Base-by-base conservation (phyloP, 139 green algal genomes). In the Micractinium conductrix region DNA sequence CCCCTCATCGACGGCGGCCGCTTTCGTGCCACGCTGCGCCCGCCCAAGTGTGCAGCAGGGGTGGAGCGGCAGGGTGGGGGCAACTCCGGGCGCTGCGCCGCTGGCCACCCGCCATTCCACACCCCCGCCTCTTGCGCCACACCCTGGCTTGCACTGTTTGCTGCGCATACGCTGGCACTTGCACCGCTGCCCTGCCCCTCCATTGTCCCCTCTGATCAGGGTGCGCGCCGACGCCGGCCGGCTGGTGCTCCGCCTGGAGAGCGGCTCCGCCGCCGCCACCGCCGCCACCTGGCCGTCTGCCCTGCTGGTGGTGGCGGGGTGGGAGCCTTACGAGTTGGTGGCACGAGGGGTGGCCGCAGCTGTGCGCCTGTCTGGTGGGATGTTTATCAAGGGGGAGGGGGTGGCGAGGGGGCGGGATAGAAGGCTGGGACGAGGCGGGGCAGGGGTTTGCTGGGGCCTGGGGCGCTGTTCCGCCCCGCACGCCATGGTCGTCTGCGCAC, bases 201-300 rank as follows among this genome's bases (percentile, higher is more conserved):
- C 38, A 50, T 7, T 3, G 37, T 75, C 21, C n/a, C n/a, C n/a
- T n/a, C 21, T 8, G 21, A 35, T 37, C 38, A 53, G 28, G 38
- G 21, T 14, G 37, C 37, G 69, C 69, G 16, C 22, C 43, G 30
- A 30, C 63, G 40, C 38, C 8, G 63, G 89, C n/a, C 81, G 84
- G 24, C 70, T 98, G 17, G 78, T 84, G 17, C 45, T 98, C 21
- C 88, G 92, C 22, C 86, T 97, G 26, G 93, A 98, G 80, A 95
- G 89, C 50, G 94, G 94, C 12, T 86, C 91, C 65, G 81, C 89
- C 5, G 48, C 40, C 22, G 86, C 89, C 35, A 44, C 72, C 28
- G 89, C 86, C 53, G 43, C 30, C 42, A 9, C 71, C 2, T 93
- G 78, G 78, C 40, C 81, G 0, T 74, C 62, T 6, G 76, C 85